Evolutionary conservation across 345 rosid species (phyloP).

Genomic region (Eucalyptus melliodora): DNA sequence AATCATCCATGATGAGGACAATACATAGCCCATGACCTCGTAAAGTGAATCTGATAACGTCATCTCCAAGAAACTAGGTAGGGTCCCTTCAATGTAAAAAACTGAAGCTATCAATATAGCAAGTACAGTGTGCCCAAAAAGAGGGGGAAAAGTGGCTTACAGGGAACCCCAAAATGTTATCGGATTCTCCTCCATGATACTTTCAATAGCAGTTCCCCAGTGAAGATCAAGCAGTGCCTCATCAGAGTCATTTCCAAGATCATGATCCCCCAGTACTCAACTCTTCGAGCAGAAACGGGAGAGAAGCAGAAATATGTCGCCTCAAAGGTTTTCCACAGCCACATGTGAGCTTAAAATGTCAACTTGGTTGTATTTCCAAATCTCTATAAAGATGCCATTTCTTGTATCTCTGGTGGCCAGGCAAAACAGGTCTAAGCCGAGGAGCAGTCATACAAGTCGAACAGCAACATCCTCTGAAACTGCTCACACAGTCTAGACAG

Average conservation of each 20-base stretch:
- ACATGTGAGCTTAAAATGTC: not conserved
- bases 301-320: not conserved
- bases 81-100: not conserved
- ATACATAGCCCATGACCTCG: not conserved
- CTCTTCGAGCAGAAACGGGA: not conserved
- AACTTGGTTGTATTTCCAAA: conserved; percentile 11
- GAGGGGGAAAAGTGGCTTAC: not conserved
- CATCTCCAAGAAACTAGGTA: not conserved
- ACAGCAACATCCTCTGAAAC: conserved; percentile 72
- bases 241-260: not conserved
- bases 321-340: not conserved
- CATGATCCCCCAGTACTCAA: not conserved
- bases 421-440: conserved; percentile 73
- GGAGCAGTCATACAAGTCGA: conserved; percentile 50
- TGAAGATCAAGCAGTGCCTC: not conserved
- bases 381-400: conserved; percentile 79
- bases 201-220: not conserved
- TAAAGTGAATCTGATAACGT: not conserved
- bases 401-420: conserved; percentile 63
- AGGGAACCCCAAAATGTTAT: not conserved
- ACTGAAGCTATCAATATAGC: not conserved
- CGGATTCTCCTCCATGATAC: not conserved
- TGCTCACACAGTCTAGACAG: conserved; percentile 38
- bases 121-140: not conserved
- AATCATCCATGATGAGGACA: not conserved